Percentiles rank a stretch among this genome's conserved stretches.
These are phyloP conservation scores for Isabelozyma heimii DNA, from an alignment of 805 yeast genomes.

Conservation along the genomic window DNA sequence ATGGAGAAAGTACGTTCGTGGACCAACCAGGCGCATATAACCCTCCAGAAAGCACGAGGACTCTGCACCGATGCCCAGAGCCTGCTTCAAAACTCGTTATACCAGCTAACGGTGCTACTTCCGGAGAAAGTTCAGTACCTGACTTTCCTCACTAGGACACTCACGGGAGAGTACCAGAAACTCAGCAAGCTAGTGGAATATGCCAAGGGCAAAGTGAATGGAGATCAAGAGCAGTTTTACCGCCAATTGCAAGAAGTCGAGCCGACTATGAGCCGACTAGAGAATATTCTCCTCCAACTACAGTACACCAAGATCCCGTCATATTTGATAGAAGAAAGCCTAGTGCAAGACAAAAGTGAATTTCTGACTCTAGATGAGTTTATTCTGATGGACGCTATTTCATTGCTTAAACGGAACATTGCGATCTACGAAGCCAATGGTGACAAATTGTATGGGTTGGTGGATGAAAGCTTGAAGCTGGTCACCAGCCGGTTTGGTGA, in stretches of 20 bases:
- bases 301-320: conserved; percentile 28
- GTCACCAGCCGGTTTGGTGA: conserved; percentile 11
- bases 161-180: conserved; percentile 13
- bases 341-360: background rate
- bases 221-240: conserved; percentile 8
- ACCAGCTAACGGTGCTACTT: conserved; percentile 18
- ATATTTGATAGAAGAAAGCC: conserved; percentile 5
- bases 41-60: conserved; percentile 27
- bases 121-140: conserved; percentile 21
- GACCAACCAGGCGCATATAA: conserved; percentile 26
- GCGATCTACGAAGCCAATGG: conserved; percentile 24
- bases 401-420: conserved; percentile 21
- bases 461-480: conserved; percentile 11
- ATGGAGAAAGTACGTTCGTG: conserved; percentile 12
- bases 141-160: conserved; percentile 9
- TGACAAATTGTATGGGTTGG: conserved; percentile 13
- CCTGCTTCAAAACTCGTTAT: conserved; percentile 21
- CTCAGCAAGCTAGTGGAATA: conserved; percentile 11
- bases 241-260: conserved; percentile 11
- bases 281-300: conserved; percentile 20
- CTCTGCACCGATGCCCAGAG: conserved; percentile 33
- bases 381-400: conserved; percentile 31
- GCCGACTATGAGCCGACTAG: conserved; percentile 22
- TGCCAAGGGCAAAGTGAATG: conserved; percentile 10
- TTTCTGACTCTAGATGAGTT: conserved; percentile 24